Percentiles rank a stretch among this genome's conserved stretches.
These are phyloP conservation scores for Boehmeria nivea DNA, from an alignment of 306 rosid species.

Conservation along the genomic window DNA sequence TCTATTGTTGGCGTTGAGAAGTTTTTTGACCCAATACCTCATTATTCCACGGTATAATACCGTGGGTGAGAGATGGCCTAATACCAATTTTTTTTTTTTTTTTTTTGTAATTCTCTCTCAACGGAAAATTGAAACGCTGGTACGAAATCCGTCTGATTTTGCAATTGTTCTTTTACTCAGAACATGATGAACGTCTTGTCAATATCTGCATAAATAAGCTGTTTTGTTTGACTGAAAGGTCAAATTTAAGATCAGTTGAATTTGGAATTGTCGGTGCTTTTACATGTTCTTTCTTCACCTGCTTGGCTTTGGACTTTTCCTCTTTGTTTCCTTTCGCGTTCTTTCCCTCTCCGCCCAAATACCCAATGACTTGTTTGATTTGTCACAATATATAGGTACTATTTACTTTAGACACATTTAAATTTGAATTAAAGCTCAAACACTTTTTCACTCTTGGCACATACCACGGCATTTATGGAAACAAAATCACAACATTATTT, in stretches of 20 bases:
- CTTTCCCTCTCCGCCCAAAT: not conserved
- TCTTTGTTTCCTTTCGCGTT: not conserved
- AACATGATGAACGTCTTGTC: not conserved
- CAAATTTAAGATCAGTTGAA: not conserved
- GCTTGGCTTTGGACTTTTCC: constrained; percentile 2
- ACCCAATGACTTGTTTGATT: too few species aligned
- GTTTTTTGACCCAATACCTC: too few species aligned
- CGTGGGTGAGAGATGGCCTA: too few species aligned
- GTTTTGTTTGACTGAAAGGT: constrained; percentile 4
- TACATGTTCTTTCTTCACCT: not conserved
- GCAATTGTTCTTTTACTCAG: not conserved
- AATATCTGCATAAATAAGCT: not conserved
- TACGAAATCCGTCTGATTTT: not conserved
- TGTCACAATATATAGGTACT: not conserved
- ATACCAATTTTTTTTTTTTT: too few species aligned
- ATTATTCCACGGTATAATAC: too few species aligned
- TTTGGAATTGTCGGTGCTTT: constrained; percentile 5
- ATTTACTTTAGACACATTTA: not conserved
- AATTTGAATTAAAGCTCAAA: not conserved
- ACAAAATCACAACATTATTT: too few species aligned
- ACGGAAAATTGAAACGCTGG: not conserved
- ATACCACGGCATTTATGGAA: too few species aligned
- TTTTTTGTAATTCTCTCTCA: too few species aligned
- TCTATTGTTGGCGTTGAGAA: too few species aligned
- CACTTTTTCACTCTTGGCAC: not conserved